Evolutionary conservation across 192 early-diverging fungal genomes (phyloP), one percentile per base, ranked within the genome.

Genomic region (Coemansia sp.): DNA sequence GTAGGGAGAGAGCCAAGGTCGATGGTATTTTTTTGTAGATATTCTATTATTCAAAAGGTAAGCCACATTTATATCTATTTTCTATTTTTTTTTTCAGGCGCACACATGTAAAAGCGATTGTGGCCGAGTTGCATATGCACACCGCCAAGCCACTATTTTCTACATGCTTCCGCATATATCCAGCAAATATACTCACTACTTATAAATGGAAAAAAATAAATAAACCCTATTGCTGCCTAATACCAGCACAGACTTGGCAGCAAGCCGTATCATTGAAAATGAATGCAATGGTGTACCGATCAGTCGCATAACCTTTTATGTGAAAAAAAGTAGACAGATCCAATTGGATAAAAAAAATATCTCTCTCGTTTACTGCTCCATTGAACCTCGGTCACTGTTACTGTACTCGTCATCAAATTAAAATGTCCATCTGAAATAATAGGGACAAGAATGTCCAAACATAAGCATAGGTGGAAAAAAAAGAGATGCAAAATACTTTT

Each of bases 41-140:
- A 55, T 55, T 55, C 54, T 55, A 29, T 55, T 31, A 29, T 12
- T 55, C 54, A 12, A 7, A 6, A 18, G 16, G 27, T 15, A 60
- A 60, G 57, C 57, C 57, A 60, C 57, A 54, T 54, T 24, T 54
- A 29, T 27, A 10, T 27, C 9, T 24, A 20, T 5, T 52, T 52
- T 27, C 24, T 29, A 7, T 16, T 16, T 4, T n/a, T 6, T 6
- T 51, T 51, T 51, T 51, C 20, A 20, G 49, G n/a, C 20, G 5
- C 24, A 20, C 49, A 51, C 22, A 24, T 20, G 49, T 51, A 33
- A 34, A 36, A 33, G 31, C 57, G 31, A 33, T 60, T 60, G 57
- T 60, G 57, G 57, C 57, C 57, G 57, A 60, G 57, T 60, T 60
- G 57, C 5, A 36, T 60, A 60, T 60, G 31, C 31, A 60, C 33